Base-by-base conservation (phyloP, 2,329 filamentous ascomycete genomes). In the Claviceps cyperi region DNA sequence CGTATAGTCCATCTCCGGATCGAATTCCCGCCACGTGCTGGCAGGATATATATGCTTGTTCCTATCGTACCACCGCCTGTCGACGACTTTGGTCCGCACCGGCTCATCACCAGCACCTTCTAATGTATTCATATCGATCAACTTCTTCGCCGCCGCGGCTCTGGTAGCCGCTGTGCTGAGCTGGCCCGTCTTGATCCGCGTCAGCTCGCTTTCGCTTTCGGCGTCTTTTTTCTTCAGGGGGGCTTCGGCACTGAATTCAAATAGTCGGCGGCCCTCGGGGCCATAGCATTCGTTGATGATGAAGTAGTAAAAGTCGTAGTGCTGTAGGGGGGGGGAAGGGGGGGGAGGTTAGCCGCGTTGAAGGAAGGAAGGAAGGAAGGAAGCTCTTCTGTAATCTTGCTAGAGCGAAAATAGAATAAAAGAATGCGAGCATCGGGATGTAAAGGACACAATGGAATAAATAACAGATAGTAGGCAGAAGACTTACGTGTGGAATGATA, bases 31-130 rank as follows among this genome's bases (percentile, higher is more conserved):
- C 92, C 92, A 98, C 45, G 91, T 78, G 63, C 87, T 97, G 19
- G 91, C 91, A 0, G 92, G 92, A 64, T 91, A 98, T 51, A 98
- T 97, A 66, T 98, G 92, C 68, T 97, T 98, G 65, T 97, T 96
- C 61, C 83, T 80, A 71, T 96, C 89, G 64, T 96, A 98, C 92
- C 92, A 98, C 53, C 92, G 75, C 53, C 92, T 78, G 69, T 98
- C 91, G 4, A 98, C 91, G 3, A 98, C 90, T 64, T 96, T 97
- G 3, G 91, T 97, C 54, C 85, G 68, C 3, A 77, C 77, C 1
- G 90, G 81, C 58, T 97, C 90, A 54, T 92, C 85, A 40, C 74
- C 66, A 24, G 75, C 81, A 14, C 91, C 91, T 68, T 96, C 91
- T 13, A 83, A 75, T 49, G 74, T 73, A 39, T 67, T 69, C 45